Evolutionary conservation across 768 basidiomycete species (phyloP).

Genomic region (Lactifluus hygrophoroides): DNA sequence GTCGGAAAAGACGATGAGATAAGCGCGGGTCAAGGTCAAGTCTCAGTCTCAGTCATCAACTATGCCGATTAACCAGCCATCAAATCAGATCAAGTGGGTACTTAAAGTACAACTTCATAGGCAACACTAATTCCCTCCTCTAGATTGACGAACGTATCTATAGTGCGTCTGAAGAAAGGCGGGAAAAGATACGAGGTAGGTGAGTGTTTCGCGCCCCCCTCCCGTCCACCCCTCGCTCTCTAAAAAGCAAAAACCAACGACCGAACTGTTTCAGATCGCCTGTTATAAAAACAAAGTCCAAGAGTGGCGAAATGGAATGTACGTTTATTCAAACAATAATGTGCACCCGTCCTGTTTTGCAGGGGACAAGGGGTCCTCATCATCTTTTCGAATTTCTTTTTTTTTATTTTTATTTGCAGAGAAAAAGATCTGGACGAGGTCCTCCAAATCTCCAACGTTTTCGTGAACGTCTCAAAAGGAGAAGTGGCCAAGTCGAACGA

Average conservation of each 20-base stretch:
- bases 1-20: not conserved
- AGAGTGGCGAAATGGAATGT: constrained; percentile 91
- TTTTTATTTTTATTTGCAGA: constrained; percentile 31
- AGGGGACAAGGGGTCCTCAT: no score
- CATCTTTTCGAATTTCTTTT: no score
- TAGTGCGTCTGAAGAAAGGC: constrained; percentile 93
- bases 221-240: not conserved
- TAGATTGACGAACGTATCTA: constrained; percentile 94
- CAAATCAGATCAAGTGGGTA: constrained; percentile 50
- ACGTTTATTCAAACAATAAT: constrained; percentile 29
- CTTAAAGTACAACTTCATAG: not conserved
- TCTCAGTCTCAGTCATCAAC: not conserved
- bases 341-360: no score
- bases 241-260: no score
- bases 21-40: not conserved
- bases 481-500: constrained; percentile 85
- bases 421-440: constrained; percentile 94
- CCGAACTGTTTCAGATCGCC: constrained; percentile 63
- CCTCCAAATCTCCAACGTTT: constrained; percentile 92
- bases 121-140: not conserved
- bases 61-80: constrained; percentile 70
- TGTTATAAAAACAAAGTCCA: constrained; percentile 99
- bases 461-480: constrained; percentile 94
- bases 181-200: constrained; percentile 96
- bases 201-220: not conserved